These are phyloP conservation scores for Aspergillus brunneoviolaceus DNA, from an alignment of 2,329 filamentous ascomycete species.

Conservation along the genomic window DNA sequence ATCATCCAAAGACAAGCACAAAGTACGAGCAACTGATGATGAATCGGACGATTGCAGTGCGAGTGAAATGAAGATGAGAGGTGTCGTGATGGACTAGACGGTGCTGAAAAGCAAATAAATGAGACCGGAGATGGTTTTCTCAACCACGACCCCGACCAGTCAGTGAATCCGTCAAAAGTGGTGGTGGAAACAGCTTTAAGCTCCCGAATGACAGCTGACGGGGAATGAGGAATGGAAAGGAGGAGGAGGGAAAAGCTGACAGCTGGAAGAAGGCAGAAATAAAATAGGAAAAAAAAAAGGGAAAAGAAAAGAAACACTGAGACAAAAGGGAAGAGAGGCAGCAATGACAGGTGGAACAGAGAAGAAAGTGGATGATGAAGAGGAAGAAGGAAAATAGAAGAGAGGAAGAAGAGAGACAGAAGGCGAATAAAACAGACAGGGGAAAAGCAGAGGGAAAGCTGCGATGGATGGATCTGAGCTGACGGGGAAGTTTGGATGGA, in stretches of 20 bases:
- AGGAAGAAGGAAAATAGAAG: slow-evolving; percentile 16
- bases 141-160: slow-evolving; percentile 11
- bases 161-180: slow-evolving; percentile 1
- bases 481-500: slow-evolving; percentile 17
- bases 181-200: slow-evolving; percentile 1
- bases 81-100: neutral
- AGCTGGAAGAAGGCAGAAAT: neutral
- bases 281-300: slow-evolving; percentile 1
- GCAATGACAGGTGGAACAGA: slow-evolving; percentile 7
- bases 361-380: slow-evolving; percentile 17
- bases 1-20: slow-evolving; percentile 4
- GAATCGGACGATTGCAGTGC: neutral
- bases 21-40: slow-evolving; percentile 1
- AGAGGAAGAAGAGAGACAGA: slow-evolving; percentile 12
- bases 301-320: slow-evolving; percentile 17
- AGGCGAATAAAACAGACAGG: slow-evolving; percentile 13
- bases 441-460: slow-evolving; percentile 22
- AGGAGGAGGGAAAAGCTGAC: neutral
- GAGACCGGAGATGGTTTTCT: slow-evolving; percentile 5
- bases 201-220: neutral
- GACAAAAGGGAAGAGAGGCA: slow-evolving; percentile 17
- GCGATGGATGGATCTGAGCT: slow-evolving; percentile 22
- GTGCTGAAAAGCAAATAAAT: slow-evolving; percentile 9
- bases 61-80: slow-evolving; percentile 4
- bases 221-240: neutral